phyloP scores from a whole-genome alignment of 2,329 filamentous ascomycete species.

The Thelonectria blattea region DNA sequence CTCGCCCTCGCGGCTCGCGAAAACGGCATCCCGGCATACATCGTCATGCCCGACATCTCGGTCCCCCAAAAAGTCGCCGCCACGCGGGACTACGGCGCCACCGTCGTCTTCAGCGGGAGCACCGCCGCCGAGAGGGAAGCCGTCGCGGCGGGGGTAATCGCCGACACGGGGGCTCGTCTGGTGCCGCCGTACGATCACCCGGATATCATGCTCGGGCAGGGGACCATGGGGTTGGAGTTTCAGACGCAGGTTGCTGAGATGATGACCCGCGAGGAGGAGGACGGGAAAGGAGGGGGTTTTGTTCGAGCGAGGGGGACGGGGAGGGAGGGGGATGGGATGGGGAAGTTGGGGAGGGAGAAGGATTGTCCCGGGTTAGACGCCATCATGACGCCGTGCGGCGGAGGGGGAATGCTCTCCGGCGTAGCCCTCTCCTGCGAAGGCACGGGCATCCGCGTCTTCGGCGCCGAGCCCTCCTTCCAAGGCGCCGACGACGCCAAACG shows the following conservation, averaged over 20 bases:
- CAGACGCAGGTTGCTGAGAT: conserved; percentile 71
- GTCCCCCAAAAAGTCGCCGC: conserved; percentile 87
- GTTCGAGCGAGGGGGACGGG: conserved; percentile 30
- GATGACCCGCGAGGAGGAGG: conserved; percentile 44
- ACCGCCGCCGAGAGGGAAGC: conserved; percentile 83
- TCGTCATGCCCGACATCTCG: conserved; percentile 90
- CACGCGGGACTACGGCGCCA: conserved; percentile 77
- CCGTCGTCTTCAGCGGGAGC: conserved; percentile 80
- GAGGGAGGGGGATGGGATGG: conserved; percentile 23
- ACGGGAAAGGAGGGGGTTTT: conserved; percentile 23
- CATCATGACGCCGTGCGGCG: conserved; percentile 83
- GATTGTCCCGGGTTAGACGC: conserved; percentile 60
- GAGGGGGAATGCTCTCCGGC: conserved; percentile 86
- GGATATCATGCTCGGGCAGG: conserved; percentile 90
- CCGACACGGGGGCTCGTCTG: conserved; percentile 75
- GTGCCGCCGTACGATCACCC: conserved; percentile 93
- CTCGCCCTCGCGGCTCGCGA: conserved; percentile 82
- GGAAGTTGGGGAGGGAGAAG: conserved; percentile 16
- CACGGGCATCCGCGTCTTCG: conserved; percentile 79
- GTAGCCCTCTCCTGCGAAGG: conserved; percentile 77
- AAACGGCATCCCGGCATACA: conserved; percentile 77
- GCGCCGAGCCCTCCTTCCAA: conserved; percentile 81
- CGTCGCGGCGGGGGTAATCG: conserved; percentile 71
- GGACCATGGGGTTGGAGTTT: conserved; percentile 85
- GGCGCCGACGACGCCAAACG: conserved; percentile 84